phyloP scores from a whole-genome alignment of 2,329 filamentous ascomycete genomes.

The Penicillium sumatraense region DNA sequence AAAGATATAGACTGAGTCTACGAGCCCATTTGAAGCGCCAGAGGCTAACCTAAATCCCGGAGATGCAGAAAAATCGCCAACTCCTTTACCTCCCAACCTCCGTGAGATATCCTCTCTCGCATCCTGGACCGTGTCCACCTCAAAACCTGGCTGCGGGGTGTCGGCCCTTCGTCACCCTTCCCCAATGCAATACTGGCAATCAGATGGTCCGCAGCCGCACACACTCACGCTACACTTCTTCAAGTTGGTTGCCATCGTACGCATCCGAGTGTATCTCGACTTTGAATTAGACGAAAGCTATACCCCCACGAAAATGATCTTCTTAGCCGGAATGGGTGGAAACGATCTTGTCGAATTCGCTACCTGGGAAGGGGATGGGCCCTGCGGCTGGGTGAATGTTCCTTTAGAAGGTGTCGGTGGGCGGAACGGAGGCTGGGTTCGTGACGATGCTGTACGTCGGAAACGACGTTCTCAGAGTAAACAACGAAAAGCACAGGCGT shows the following conservation, averaged over 20 bases:
- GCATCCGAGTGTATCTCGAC: slow-evolving; percentile 69
- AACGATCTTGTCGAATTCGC: slow-evolving; percentile 91
- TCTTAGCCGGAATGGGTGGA: slow-evolving; percentile 85
- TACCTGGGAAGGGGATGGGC: slow-evolving; percentile 75
- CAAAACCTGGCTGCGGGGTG: slow-evolving; percentile 66
- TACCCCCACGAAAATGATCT: slow-evolving; percentile 89
- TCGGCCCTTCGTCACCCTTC: slow-evolving; percentile 63
- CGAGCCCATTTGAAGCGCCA: too few species aligned
- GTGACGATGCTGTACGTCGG: slow-evolving; percentile 22
- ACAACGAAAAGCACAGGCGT: slow-evolving; percentile 6
- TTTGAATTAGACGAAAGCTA: slow-evolving; percentile 94
- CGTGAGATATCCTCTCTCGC: slow-evolving; percentile 69
- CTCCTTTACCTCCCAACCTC: slow-evolving; percentile 49
- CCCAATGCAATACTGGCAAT: slow-evolving; percentile 66
- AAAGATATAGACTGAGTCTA: too few species aligned
- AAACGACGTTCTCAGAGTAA: slow-evolving; percentile 15
- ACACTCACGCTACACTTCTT: slow-evolving; percentile 67
- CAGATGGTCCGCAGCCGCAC: slow-evolving; percentile 68
- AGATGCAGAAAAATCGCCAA: slow-evolving; percentile 38
- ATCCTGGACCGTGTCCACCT: slow-evolving; percentile 68
- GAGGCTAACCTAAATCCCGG: not conserved
- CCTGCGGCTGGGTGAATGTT: slow-evolving; percentile 89
- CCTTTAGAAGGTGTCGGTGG: slow-evolving; percentile 68
- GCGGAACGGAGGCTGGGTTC: slow-evolving; percentile 37
- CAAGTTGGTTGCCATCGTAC: slow-evolving; percentile 56